Base-by-base conservation (phyloP, 2,329 filamentous ascomycete species). In the Fusarium sp. region DNA sequence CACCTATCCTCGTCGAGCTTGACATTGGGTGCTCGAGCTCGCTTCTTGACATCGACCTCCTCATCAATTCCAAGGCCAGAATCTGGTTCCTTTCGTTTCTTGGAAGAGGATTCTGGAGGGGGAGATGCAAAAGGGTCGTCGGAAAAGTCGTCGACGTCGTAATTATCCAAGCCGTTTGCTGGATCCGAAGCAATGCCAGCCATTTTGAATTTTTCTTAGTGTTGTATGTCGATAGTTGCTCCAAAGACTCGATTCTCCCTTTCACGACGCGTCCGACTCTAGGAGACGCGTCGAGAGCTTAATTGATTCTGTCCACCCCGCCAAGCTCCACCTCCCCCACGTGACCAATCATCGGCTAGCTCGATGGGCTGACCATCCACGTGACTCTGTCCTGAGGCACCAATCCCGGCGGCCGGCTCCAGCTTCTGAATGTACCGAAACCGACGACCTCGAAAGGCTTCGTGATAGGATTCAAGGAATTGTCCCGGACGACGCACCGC, bases 1-100 rank as follows among this genome's bases (percentile, higher is more conserved):
- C 77, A 93, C 90, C 89, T 87, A 9, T 87, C 82, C 73, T 97
- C 93, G 76, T 99, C 94, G 25, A 99, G 86, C 78, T 97, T 99
- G 4, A 95, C 91, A 61, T 89, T 85, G 1, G 93, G 93, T 0
- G 78, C 82, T 67, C 89, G 86, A 34, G 89, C 86, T 73, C 91
- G 91, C 80, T 93, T 97, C 40, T 87, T 87, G 4, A 97, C 86
- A 60, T 92, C 90, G 58, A 99, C 87, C 74, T 97, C 93, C 75
- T 96, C 89, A 70, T 98, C 94, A 61, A 97, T 89, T 49, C 94
- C 93, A 2, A 97, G 81, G 1, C 84, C 84, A 8, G 83, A 84
- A 27, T 85, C 81, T 1, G 80, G 78, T 23, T 81, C 82, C 62
- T 85, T 84, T 44, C 82, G 83, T 71, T 86, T 86, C 67, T 83